These are phyloP conservation scores for Fomitopsis pulvina DNA, from an alignment of 768 basidiomycete genomes.

Conservation along the genomic window DNA sequence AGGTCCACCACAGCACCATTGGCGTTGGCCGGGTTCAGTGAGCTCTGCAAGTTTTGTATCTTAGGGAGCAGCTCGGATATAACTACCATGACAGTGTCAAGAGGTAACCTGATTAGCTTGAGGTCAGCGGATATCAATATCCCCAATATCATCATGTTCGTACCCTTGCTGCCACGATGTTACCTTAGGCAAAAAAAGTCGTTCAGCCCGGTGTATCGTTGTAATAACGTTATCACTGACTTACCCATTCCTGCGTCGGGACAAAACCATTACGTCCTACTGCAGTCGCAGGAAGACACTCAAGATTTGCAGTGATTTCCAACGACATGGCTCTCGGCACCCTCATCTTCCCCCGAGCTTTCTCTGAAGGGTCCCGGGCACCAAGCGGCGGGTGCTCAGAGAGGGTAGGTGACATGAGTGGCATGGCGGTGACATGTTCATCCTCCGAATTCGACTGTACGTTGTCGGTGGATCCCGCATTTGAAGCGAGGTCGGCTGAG, in stretches of 20 bases:
- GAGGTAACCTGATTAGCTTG: slow-evolving; percentile 59
- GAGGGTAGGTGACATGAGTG: slow-evolving; percentile 38
- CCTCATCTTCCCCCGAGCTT: slow-evolving; percentile 87
- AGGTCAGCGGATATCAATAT: background rate
- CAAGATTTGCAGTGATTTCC: slow-evolving; percentile 45
- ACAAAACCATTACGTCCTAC: slow-evolving; percentile 89
- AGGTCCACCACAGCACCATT: slow-evolving; percentile 69
- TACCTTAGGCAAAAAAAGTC: slow-evolving; percentile 42
- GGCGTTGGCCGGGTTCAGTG: slow-evolving; percentile 55
- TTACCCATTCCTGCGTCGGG: slow-evolving; percentile 95
- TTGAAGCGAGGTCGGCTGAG: slow-evolving; percentile 17
- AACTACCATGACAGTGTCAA: slow-evolving; percentile 83
- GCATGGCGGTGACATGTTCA: slow-evolving; percentile 25
- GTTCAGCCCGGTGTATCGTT: background rate
- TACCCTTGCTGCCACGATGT: slow-evolving; percentile 97
- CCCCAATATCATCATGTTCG: slow-evolving; percentile 13
- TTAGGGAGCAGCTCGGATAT: slow-evolving; percentile 85
- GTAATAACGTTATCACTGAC: slow-evolving; percentile 13
- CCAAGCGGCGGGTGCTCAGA: slow-evolving; percentile 26
- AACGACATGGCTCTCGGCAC: slow-evolving; percentile 58
- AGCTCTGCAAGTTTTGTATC: slow-evolving; percentile 72
- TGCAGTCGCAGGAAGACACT: slow-evolving; percentile 58
- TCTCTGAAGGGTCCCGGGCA: slow-evolving; percentile 57
- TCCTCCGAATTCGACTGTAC: slow-evolving; percentile 20
- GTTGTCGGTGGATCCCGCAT: slow-evolving; percentile 20